Percentiles rank a stretch among this genome's conserved stretches.
These are phyloP conservation scores for Cyberlindnera sargentensis DNA, from an alignment of 805 yeast species.

Conservation along the genomic window DNA sequence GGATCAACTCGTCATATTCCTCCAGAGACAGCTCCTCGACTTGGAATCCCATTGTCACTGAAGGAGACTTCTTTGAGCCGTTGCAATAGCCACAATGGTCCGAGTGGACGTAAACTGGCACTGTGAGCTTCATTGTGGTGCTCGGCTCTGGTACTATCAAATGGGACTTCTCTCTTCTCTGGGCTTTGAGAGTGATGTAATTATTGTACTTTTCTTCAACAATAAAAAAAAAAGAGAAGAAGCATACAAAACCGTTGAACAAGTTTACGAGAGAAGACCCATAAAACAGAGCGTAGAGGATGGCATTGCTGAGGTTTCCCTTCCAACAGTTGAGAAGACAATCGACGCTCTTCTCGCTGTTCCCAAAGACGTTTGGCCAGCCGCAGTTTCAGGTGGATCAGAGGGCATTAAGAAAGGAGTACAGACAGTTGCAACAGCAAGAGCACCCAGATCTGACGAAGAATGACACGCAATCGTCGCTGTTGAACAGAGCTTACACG, in stretches of 20 bases:
- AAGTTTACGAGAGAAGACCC: too few species aligned
- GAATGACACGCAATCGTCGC: slow-evolving; percentile 36
- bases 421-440: slow-evolving; percentile 59
- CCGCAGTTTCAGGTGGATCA: slow-evolving; percentile 66
- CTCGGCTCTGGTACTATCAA: too few species aligned
- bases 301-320: too few species aligned
- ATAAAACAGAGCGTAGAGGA: too few species aligned
- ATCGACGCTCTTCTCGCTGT: slow-evolving; percentile 40
- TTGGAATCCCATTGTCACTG: slow-evolving; percentile 32
- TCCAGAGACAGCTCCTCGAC: slow-evolving; percentile 23
- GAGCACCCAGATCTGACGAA: slow-evolving; percentile 68
- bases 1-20: slow-evolving; percentile 59
- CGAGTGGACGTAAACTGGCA: slow-evolving; percentile 38
- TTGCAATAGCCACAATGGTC: slow-evolving; percentile 70
- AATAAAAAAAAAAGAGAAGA: too few species aligned
- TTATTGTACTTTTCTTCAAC: too few species aligned
- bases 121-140: slow-evolving; percentile 30
- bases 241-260: too few species aligned
- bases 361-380: slow-evolving; percentile 66
- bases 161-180: too few species aligned
- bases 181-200: too few species aligned
- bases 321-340: too few species aligned
- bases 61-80: slow-evolving; percentile 22
- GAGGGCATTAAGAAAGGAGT: slow-evolving; percentile 61
- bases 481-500: slow-evolving; percentile 71